These are phyloP conservation scores for Didymellaceae sp. DNA, from an alignment of 2,329 filamentous ascomycete genomes.

Conservation along the genomic window DNA sequence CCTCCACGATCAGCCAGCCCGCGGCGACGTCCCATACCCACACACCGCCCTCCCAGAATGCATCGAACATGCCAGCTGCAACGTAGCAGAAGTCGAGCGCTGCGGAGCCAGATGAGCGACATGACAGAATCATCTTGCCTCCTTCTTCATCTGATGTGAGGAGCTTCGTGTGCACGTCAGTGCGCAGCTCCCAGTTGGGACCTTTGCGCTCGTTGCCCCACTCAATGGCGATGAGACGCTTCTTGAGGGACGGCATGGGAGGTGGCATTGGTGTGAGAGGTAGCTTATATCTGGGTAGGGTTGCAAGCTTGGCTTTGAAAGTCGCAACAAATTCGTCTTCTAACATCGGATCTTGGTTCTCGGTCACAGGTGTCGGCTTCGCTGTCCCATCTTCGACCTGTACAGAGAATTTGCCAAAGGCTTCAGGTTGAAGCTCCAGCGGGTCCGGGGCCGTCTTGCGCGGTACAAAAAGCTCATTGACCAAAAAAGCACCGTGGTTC, in stretches of 20 bases:
- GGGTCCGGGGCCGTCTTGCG: conserved; percentile 1
- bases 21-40: conserved; percentile 48
- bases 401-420: not conserved
- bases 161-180: conserved; percentile 35
- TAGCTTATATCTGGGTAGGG: conserved; percentile 29
- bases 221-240: conserved; percentile 45
- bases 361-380: not conserved
- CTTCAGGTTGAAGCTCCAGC: not conserved
- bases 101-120: conserved; percentile 45
- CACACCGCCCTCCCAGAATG: conserved; percentile 48
- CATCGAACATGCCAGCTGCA: conserved; percentile 43
- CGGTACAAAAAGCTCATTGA: conserved; percentile 19
- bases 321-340: not conserved
- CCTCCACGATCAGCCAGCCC: conserved; percentile 48
- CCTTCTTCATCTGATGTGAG: conserved; percentile 36
- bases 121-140: conserved; percentile 44
- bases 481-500: conserved; percentile 41
- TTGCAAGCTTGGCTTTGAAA: conserved; percentile 7
- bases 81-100: conserved; percentile 51
- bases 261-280: conserved; percentile 34
- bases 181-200: conserved; percentile 47
- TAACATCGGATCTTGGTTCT: not conserved
- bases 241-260: conserved; percentile 37
- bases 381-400: not conserved
- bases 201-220: conserved; percentile 49